Evolutionary conservation across 176 grass and related monocot species (phyloP).

Genomic region (Ampelocalamus luodianensis): DNA sequence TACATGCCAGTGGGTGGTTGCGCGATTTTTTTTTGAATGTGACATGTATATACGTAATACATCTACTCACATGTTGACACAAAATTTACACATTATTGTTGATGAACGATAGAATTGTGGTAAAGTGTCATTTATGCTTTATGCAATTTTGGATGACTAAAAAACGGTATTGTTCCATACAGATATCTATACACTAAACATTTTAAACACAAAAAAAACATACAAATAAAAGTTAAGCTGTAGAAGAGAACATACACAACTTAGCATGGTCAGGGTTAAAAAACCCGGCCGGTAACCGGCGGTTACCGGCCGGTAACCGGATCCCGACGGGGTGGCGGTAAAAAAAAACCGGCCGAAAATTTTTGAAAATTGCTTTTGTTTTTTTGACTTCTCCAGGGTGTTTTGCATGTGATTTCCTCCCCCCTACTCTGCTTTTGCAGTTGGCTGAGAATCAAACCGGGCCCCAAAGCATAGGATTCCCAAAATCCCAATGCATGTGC

Average conservation of each 20-base stretch:
- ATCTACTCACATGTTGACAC: conserved; percentile 14
- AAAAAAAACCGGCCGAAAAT: no score
- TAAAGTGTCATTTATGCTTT: conserved; percentile 2
- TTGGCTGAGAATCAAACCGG: no score
- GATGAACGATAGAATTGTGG: conserved; percentile 1
- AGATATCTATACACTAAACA: background rate
- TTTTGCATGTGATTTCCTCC: no score
- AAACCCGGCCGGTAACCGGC: no score
- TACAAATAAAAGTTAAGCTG: background rate
- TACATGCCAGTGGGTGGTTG: background rate
- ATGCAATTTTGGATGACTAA: background rate
- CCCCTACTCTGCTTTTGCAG: no score
- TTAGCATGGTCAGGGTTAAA: conserved; percentile 2
- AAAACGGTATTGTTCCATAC: background rate
- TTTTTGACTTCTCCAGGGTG: no score
- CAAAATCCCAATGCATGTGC: no score
- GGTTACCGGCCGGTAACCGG: no score
- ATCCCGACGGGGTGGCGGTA: no score
- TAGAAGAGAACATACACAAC: conserved; percentile 3
- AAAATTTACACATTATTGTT: conserved; percentile 29
- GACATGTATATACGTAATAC: background rate
- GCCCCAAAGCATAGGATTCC: no score
- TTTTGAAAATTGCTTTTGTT: no score
- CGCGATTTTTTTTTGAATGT: background rate
- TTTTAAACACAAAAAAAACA: background rate